Base-by-base conservation (phyloP, 2,329 filamentous ascomycete species). In the Chaetomium globosum region DNA sequence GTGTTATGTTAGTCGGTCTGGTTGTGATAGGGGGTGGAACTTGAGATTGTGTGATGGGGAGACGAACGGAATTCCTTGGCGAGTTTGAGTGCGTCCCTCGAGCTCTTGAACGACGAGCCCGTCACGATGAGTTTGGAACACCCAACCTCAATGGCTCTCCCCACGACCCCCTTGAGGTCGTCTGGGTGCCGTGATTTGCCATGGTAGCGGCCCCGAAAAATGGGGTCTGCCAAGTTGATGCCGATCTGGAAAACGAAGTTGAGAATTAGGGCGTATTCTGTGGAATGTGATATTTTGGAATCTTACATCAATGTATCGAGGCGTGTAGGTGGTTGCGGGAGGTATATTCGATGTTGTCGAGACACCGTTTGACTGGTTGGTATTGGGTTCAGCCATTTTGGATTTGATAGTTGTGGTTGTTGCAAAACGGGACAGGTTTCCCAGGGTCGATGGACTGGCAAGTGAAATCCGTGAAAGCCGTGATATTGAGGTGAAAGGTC, bases 161-260 rank as follows among this genome's bases (percentile, higher is more conserved):
- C 82, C n/a, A 99, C 80, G 30, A 99, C 91, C 69, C 87, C 89
- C 31, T 82, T 77, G 19, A 94, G 84, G 74, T 96, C 92, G 72
- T 91, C 83, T 12, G 88, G 85, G 72, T 96, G 92, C 30, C 81
- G 79, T 70, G 91, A 83, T 67, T 88, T 93, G 73, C 91, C 92
- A 74, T 96, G 89, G 75, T 98, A 96, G 51, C 85, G 79, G 59
- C 95, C 95, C 55, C 87, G 85, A 77, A 94, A 99, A 66, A 97
- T 92, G 60, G 91, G 91, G 74, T 99, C 95, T 61, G 93, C 91
- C 63, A 99, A 85, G 77, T 99, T 99, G 82, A 99, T 97, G 65
- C 94, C 95, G 74, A 99, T 89, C 87, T 89, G 52, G 46, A 12
- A 13, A 16, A 43, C 10, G 19, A 8, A 23, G 54, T 54, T 49